Evolutionary conservation across 495 filamentous ascomycete genomes (phyloP).

Genomic region (Annulohypoxylon bovei): DNA sequence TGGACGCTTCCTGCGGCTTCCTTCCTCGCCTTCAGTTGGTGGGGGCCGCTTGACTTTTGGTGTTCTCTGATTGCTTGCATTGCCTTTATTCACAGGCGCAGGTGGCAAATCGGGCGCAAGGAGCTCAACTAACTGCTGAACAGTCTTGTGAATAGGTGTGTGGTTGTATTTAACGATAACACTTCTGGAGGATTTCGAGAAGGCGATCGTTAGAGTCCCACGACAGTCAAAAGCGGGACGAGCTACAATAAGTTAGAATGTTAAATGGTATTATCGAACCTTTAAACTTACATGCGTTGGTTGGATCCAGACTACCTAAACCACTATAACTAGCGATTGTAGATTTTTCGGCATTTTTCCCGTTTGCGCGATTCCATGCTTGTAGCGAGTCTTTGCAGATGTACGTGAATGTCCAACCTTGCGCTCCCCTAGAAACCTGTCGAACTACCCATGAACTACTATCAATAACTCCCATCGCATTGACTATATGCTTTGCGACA

Average conservation of each 20-base stretch:
- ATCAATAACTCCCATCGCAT: constrained; percentile 50
- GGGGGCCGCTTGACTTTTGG: constrained; percentile 37
- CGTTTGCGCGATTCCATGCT: constrained; percentile 55
- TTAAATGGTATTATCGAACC: not conserved
- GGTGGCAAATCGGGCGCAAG: constrained; percentile 47
- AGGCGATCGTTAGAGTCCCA: constrained; percentile 55
- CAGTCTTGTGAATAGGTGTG: constrained; percentile 58
- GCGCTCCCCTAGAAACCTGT: constrained; percentile 49
- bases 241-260: constrained; percentile 45
- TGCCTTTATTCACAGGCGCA: constrained; percentile 17
- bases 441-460: constrained; percentile 55
- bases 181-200: constrained; percentile 49
- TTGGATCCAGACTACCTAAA: constrained; percentile 51
- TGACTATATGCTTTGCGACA: constrained; percentile 53
- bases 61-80: constrained; percentile 31
- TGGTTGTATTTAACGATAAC: constrained; percentile 60
- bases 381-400: constrained; percentile 60
- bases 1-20: constrained; percentile 41
- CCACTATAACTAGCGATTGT: constrained; percentile 56
- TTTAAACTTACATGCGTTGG: constrained; percentile 48
- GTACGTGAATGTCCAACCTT: constrained; percentile 60
- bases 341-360: constrained; percentile 48
- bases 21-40: constrained; percentile 37
- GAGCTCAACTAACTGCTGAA: constrained; percentile 53
- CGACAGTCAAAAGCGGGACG: constrained; percentile 63